Percentiles rank a stretch among this genome's conserved stretches.
These are phyloP conservation scores for Arabis hirsuta DNA, from an alignment of 345 rosid species.

Conservation along the genomic window DNA sequence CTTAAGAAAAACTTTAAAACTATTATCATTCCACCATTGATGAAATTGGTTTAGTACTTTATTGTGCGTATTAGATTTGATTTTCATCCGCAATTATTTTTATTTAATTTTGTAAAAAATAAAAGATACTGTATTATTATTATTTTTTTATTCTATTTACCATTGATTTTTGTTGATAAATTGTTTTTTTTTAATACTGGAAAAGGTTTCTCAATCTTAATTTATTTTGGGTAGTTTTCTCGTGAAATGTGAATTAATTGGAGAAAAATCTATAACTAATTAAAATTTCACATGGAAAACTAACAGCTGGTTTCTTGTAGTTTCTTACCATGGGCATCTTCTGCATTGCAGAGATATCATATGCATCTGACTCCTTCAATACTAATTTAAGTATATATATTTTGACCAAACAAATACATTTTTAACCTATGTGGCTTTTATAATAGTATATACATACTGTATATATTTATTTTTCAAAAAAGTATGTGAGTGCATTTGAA, in stretches of 20 bases:
- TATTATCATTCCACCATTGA: neutral
- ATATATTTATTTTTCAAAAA: neutral
- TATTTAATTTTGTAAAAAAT: too few species aligned
- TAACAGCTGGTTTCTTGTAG: slow-evolving; percentile 37
- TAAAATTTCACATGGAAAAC: slow-evolving; percentile 29
- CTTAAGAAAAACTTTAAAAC: neutral
- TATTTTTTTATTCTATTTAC: neutral
- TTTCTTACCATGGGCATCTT: slow-evolving; percentile 41
- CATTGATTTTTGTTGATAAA: too few species aligned
- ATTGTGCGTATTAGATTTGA: neutral
- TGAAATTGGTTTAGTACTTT: too few species aligned
- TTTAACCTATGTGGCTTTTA: slow-evolving; percentile 28
- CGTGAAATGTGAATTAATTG: slow-evolving; percentile 11
- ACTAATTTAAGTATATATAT: slow-evolving; percentile 10
- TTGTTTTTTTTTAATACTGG: neutral
- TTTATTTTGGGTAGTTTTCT: slow-evolving; percentile 18
- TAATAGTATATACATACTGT: neutral
- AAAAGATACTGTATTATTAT: neutral
- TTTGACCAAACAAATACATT: neutral
- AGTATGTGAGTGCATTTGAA: neutral
- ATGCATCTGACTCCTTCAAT: slow-evolving; percentile 40
- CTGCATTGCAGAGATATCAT: slow-evolving; percentile 38
- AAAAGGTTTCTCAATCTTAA: neutral
- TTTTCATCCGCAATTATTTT: too few species aligned
- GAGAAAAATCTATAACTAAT: slow-evolving; percentile 10